Evolutionary conservation across 805 yeast species (phyloP), one percentile per base, ranked within the genome.

Genomic region (Metschnikowia reukaufii): DNA sequence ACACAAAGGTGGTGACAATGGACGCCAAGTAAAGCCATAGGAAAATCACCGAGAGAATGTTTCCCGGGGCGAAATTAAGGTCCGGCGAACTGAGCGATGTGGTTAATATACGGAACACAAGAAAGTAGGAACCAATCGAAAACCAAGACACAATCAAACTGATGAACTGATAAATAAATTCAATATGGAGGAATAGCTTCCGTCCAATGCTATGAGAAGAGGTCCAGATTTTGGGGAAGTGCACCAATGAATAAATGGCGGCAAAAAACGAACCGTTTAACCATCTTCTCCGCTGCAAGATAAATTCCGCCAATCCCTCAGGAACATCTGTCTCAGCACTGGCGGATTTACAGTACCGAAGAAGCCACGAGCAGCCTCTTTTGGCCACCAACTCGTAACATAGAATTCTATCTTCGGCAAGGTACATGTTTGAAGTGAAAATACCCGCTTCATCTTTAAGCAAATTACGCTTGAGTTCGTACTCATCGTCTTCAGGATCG

Each of bases 251-350:
- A 54, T 80, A 80, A 36, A 80, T 71, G 38, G 82, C 82, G 1
- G 87, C 87, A 35, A 84, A 84, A 58, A 82, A 82, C 1, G 86
- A 81, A 37, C 87, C 87, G 59, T 82, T 82, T 48, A 83, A 69
- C 87, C 87, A 82, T 56, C 87, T 73, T 60, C 87, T 73, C 52
- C 87, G 73, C 62, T 82, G 87, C 32, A 80, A 71, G 39, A 82
- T 78, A 44, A 82, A 79, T 60, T 82, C 87, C 4, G 83, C 79
- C 45, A 83, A 66, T 4, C 72, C 71, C 39, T 79, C 83, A 2
- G 87, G 87, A 8, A 82, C 87, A 66, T 82, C 87, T 2, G 87
- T 82, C 55, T 82, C 86, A 1, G 86, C 87, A 55, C 75, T 69
- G 13, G 86, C 82, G 41, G 77, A 74, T 58, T 81, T 81, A 58